phyloP scores from a whole-genome alignment of 75 land plant genomes.

The Chamaecyparis obtusa region DNA sequence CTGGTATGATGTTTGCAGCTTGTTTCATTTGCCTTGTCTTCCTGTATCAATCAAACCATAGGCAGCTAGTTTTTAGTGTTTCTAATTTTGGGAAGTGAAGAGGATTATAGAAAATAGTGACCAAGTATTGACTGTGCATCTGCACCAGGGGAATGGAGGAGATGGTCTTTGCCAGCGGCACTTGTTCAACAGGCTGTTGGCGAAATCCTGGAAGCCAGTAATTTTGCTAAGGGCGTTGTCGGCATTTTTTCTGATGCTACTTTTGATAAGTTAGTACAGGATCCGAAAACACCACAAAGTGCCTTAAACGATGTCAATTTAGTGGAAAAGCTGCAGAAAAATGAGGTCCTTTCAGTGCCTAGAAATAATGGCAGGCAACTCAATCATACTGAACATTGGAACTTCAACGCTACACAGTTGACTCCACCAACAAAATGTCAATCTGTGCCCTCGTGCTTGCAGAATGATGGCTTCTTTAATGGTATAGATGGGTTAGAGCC shows the following conservation, averaged over 20 bases:
- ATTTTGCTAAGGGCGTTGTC: slow-evolving; percentile 44
- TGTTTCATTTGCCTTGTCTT: not conserved
- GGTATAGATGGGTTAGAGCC: not conserved
- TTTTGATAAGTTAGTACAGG: not conserved
- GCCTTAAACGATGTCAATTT: not conserved
- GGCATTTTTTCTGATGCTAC: slow-evolving; percentile 6
- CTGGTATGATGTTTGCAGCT: not conserved
- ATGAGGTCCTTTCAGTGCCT: not conserved
- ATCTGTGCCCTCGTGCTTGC: not conserved
- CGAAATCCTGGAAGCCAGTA: slow-evolving; percentile 61
- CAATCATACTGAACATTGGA: not conserved
- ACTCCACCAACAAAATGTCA: slow-evolving; percentile 4
- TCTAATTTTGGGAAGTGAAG: not conserved
- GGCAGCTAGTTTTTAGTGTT: not conserved
- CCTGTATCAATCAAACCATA: not conserved
- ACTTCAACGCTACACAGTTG: not conserved
- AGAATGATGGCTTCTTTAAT: not conserved
- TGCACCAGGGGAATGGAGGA: slow-evolving; percentile 53
- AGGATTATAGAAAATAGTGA: not conserved
- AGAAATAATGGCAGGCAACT: slow-evolving; percentile 7
- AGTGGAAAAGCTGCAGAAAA: not conserved
- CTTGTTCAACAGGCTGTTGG: slow-evolving; percentile 54
- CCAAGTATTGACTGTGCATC: slow-evolving; percentile 2
- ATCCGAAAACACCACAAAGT: slow-evolving; percentile 7
- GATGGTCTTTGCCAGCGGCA: slow-evolving; percentile 72